Evolutionary conservation across 495 filamentous ascomycete species (phyloP), one percentile per base, ranked within the genome.

Genomic region (Aspergillus homomorphus): DNA sequence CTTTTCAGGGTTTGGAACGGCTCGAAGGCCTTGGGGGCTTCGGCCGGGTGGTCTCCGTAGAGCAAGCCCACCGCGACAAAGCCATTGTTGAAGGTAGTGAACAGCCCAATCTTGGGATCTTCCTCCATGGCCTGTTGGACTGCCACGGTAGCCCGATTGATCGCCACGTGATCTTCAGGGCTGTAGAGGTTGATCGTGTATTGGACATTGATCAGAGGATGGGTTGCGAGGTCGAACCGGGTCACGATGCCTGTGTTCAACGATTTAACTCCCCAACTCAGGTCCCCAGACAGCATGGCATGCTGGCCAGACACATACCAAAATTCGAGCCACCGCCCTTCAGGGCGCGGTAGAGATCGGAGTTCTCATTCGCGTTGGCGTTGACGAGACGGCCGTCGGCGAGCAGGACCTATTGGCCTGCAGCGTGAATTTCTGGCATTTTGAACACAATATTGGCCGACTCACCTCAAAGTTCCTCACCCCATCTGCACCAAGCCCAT

Each of bases 321-420:
- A 64, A 66, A 33, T 70, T 70, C 8, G 61, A 44, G 24, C 59
- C 61, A 18, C 68, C 68, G n/a, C 70, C 69, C 45, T 70, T 69
- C 4, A 75, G 57, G 8, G 66, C 67, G 18, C 56, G 45, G 61
- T 66, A 69, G 23, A 74, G 64, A 41, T 73, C 67, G n/a, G 48
- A 21, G 51, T 80, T 73, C 0, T 69, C 64, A 0, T 59, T 56
- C 1, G 63, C 57, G 53, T 77, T 82, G 48, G 75, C 80, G 42
- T 80, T 72, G 51, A 75, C 61, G 23, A 81, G 63, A 0, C 64
- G 61, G 8, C 78, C 78, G 45, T 77, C 69, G 0, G 70, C 75
- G 10, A 83, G 66, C 16, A 84, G 74, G n/a, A 81, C 75, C 57
- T 59, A 16, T n/a, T n/a, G n/a, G n/a, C n/a, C n/a, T n/a, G n/a